Percentiles rank a stretch among this genome's conserved stretches.
phyloP scores from a whole-genome alignment of 106 monocot genomes.

The Apostasia ramifera region DNA sequence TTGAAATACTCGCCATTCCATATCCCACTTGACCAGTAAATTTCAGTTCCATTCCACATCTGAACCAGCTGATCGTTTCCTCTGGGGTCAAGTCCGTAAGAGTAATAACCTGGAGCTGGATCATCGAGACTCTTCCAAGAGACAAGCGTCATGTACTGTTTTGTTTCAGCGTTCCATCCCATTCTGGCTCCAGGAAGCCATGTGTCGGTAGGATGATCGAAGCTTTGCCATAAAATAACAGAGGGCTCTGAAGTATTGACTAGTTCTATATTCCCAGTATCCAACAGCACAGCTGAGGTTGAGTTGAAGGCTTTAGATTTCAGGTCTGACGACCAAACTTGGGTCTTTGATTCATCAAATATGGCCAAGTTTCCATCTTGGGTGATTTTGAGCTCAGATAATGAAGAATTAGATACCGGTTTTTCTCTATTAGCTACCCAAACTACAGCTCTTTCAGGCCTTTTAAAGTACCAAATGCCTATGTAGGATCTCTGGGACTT shows the following conservation, averaged over 20 bases:
- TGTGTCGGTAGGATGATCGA: conserved; percentile 7
- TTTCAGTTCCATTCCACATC: background rate
- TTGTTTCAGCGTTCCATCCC: background rate
- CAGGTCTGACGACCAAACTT: conserved; percentile 3
- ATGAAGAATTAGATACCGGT: background rate
- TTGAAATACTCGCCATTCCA: conserved; percentile 2
- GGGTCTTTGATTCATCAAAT: background rate
- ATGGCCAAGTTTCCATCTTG: background rate
- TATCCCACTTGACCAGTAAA: background rate
- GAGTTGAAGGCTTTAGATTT: background rate
- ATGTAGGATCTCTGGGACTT: conserved; percentile 6
- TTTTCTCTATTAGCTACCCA: conserved; percentile 9
- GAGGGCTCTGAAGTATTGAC: background rate
- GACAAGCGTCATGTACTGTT: background rate
- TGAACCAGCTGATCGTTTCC: background rate
- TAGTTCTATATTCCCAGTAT: background rate
- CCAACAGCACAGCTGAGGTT: background rate
- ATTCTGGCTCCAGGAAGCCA: background rate
- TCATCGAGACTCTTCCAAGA: conserved; percentile 6
- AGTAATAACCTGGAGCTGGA: background rate
- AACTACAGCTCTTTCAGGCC: background rate
- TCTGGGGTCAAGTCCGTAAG: background rate
- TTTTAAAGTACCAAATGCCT: conserved; percentile 9
- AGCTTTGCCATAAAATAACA: conserved; percentile 1
- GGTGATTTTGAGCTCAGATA: background rate